Conservation (phyloP, 1,139 yeast species). For the Candida neerlandica region DNA sequence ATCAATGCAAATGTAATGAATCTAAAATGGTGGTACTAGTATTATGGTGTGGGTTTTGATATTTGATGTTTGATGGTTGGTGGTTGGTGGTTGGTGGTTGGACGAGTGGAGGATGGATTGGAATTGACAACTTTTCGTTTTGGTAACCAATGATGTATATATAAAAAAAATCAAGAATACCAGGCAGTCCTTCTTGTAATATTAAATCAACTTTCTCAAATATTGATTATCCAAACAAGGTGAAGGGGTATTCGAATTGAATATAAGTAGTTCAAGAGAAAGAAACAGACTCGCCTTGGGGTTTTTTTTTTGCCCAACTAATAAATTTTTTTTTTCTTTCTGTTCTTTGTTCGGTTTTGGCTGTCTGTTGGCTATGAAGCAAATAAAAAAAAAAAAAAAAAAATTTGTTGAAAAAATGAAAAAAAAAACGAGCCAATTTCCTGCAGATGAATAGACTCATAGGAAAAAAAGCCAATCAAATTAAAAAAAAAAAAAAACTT, state of each 20-base stretch:
- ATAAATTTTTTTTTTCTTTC: not conserved
- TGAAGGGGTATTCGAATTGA: not conserved
- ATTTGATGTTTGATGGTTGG: too few relatives aligned
- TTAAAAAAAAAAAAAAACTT: not conserved
- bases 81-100: not conserved
- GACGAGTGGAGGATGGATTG: not conserved
- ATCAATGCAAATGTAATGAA: conserved; percentile 2
- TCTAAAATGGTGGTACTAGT: not conserved
- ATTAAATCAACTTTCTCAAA: too few relatives aligned
- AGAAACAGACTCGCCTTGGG: not conserved
- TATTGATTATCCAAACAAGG: not conserved
- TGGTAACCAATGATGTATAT: not conserved
- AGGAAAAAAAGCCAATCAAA: not conserved
- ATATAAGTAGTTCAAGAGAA: not conserved
- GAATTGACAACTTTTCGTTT: not conserved
- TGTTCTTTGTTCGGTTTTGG: not conserved
- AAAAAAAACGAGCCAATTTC: not conserved
- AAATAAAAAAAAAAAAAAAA: not conserved
- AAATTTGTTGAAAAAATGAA: not conserved
- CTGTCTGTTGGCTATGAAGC: not conserved
- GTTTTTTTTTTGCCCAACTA: not conserved
- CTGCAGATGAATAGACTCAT: not conserved
- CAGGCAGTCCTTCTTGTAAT: not conserved
- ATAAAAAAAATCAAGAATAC: not conserved
- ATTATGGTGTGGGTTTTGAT: too few relatives aligned